Evolutionary conservation across 2,329 filamentous ascomycete genomes (phyloP).

Genomic region (Setomelanomma holmii): DNA sequence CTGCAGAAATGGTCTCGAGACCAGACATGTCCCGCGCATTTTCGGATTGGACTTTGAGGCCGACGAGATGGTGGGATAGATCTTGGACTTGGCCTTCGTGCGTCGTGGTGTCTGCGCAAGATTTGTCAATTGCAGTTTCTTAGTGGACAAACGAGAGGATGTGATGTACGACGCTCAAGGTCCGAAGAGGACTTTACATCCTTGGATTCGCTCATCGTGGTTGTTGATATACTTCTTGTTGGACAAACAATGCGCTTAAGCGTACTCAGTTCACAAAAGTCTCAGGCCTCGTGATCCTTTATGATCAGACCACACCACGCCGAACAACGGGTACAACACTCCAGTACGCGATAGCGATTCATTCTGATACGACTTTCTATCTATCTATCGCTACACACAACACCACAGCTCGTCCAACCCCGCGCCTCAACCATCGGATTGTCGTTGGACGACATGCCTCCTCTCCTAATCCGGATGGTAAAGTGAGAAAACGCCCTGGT

Average conservation of each 20-base stretch:
- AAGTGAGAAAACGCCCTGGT: not conserved
- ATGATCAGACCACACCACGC: no score
- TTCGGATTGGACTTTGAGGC: slow-evolving; percentile 10
- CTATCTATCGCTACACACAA: not conserved
- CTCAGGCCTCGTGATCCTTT: no score
- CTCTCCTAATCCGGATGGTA: not conserved
- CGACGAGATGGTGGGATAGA: slow-evolving; percentile 9
- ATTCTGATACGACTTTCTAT: no score
- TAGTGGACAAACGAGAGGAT: not conserved
- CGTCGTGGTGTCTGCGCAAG: not conserved
- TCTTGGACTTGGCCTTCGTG: slow-evolving; percentile 11
- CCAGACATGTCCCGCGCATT: slow-evolving; percentile 16
- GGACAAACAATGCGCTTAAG: no score
- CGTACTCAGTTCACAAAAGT: no score
- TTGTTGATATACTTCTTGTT: not conserved
- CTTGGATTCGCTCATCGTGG: slow-evolving; percentile 1
- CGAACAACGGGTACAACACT: no score
- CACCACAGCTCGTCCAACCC: not conserved
- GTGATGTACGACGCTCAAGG: slow-evolving; percentile 1
- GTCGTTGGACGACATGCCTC: not conserved
- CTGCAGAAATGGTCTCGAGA: slow-evolving; percentile 21
- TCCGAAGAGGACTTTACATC: not conserved
- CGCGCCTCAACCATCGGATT: not conserved
- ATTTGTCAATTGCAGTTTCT: not conserved
- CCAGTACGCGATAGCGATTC: no score